phyloP scores from a whole-genome alignment of 2,329 filamentous ascomycete species.

The Penicillium rolfsii region DNA sequence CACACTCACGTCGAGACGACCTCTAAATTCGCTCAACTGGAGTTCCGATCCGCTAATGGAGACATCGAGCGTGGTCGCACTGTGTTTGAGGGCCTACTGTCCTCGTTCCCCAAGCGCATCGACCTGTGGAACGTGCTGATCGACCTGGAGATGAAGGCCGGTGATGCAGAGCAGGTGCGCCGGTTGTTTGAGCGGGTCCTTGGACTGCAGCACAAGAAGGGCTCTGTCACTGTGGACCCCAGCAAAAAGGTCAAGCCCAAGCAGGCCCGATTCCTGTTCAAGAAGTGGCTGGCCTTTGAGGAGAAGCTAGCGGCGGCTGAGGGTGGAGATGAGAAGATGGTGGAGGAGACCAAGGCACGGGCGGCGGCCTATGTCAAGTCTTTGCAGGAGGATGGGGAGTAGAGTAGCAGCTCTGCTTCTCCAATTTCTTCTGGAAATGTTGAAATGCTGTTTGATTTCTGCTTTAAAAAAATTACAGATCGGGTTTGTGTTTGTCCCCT shows the following conservation, averaged over 20 bases:
- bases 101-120: constrained; percentile 82
- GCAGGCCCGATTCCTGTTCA: constrained; percentile 85
- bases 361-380: constrained; percentile 70
- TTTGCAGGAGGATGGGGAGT: constrained; percentile 36
- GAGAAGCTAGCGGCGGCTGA: constrained; percentile 55
- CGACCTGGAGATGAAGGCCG: constrained; percentile 73
- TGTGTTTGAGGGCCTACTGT: constrained; percentile 85
- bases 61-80: constrained; percentile 91
- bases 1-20: constrained; percentile 74
- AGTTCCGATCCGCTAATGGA: constrained; percentile 82
- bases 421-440: not conserved
- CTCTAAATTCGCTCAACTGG: constrained; percentile 85
- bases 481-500: constrained; percentile 9
- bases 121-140: constrained; percentile 93
- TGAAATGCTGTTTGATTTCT: constrained; percentile 4
- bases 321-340: constrained; percentile 68
- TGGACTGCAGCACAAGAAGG: constrained; percentile 50
- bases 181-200: constrained; percentile 80
- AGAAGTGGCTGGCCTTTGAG: constrained; percentile 90
- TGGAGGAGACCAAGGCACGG: constrained; percentile 70
- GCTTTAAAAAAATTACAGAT: constrained; percentile 14
- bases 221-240: constrained; percentile 33
- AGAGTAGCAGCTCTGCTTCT: not conserved
- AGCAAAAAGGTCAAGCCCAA: constrained; percentile 75
- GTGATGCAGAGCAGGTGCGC: constrained; percentile 67